These are phyloP conservation scores for Ogataea minuta DNA, from an alignment of 805 yeast genomes.

Conservation along the genomic window DNA sequence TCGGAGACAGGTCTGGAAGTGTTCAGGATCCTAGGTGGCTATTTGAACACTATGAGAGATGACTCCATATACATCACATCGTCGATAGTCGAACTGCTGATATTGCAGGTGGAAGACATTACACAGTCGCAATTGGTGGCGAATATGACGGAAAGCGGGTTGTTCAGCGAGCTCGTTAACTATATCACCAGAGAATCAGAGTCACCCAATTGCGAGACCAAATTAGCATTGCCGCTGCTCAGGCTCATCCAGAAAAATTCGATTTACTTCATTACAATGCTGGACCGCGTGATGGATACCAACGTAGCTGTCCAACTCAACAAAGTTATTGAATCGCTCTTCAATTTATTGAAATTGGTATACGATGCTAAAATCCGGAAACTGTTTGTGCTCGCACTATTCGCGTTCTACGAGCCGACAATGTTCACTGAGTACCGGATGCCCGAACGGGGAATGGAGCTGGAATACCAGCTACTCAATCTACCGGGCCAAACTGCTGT, in stretches of 20 bases:
- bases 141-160: conserved; percentile 42
- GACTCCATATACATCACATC: conserved; percentile 60
- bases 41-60: conserved; percentile 63
- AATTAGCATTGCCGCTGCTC: conserved; percentile 37
- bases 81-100: conserved; percentile 50
- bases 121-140: conserved; percentile 20
- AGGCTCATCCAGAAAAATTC: conserved; percentile 40
- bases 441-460: conserved; percentile 20
- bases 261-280: conserved; percentile 34
- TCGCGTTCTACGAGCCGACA: conserved; percentile 28
- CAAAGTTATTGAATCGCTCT: conserved; percentile 27
- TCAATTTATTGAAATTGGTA: conserved; percentile 42
- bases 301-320: conserved; percentile 18
- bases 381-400: conserved; percentile 32
- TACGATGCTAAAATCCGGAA: conserved; percentile 78
- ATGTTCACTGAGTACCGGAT: conserved; percentile 13
- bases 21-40: conserved; percentile 50
- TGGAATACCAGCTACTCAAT: conserved; percentile 29
- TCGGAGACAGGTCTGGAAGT: conserved; percentile 39
- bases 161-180: conserved; percentile 41
- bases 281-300: conserved; percentile 32
- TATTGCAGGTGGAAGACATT: conserved; percentile 33
- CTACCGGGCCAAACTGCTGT: conserved; percentile 21
- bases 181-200: conserved; percentile 44
- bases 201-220: conserved; percentile 41